phyloP scores from a whole-genome alignment of 2,329 filamentous ascomycete genomes.

The Aureobasidium zeae region DNA sequence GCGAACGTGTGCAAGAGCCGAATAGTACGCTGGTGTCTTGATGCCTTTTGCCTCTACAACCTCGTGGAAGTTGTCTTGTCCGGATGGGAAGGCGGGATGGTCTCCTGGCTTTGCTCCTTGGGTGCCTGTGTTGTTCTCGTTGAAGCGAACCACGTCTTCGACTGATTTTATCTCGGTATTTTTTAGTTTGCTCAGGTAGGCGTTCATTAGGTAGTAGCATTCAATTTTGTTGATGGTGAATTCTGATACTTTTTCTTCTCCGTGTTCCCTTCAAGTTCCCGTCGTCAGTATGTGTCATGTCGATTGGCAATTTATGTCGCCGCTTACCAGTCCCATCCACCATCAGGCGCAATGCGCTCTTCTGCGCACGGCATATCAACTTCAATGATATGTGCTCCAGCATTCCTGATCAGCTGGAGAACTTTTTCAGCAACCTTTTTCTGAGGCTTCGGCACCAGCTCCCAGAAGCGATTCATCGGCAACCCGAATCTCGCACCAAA shows the following conservation, averaged over 20 bases:
- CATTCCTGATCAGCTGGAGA: constrained; percentile 42
- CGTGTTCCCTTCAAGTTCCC: constrained; percentile 17
- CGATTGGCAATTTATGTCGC: background rate
- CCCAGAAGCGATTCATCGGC: constrained; percentile 57
- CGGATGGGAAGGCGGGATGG: constrained; percentile 23
- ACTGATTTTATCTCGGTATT: constrained; percentile 19
- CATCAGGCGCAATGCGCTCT: constrained; percentile 23
- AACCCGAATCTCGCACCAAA: constrained; percentile 52
- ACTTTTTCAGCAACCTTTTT: constrained; percentile 40
- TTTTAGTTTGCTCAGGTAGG: constrained; percentile 20
- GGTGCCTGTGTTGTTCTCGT: constrained; percentile 19
- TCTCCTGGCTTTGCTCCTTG: constrained; percentile 23
- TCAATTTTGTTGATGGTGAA: constrained; percentile 22
- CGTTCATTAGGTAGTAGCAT: constrained; percentile 22
- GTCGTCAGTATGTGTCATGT: constrained; percentile 3
- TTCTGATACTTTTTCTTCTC: constrained; percentile 19
- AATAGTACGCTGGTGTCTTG: constrained; percentile 22
- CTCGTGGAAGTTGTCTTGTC: constrained; percentile 23
- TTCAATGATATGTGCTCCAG: constrained; percentile 34
- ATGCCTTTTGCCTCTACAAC: constrained; percentile 19
- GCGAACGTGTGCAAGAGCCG: constrained; percentile 24
- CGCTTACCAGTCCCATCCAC: constrained; percentile 25
- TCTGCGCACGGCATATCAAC: constrained; percentile 25
- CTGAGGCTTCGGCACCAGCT: constrained; percentile 43
- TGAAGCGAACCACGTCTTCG: constrained; percentile 21